These are phyloP conservation scores for Phytophthora europaea DNA, from an alignment of 352 stramenopile genomes.

Conservation along the genomic window DNA sequence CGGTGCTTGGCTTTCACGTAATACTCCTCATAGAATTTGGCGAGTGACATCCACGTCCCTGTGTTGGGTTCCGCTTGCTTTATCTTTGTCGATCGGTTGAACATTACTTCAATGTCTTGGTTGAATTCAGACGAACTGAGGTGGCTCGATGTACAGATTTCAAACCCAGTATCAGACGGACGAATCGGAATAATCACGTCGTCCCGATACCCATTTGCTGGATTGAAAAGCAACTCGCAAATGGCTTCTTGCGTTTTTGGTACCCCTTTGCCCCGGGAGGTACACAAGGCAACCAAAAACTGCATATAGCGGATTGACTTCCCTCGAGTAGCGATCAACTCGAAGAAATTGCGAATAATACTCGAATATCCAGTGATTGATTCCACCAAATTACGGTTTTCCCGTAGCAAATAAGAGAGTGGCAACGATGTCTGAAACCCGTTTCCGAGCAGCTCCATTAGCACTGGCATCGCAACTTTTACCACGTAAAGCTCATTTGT, in stretches of 20 bases:
- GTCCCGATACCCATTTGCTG: constrained; percentile 61
- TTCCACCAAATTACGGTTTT: constrained; percentile 79
- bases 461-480: constrained; percentile 61
- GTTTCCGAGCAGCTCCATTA: constrained; percentile 81
- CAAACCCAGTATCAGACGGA: constrained; percentile 53
- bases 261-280: constrained; percentile 61
- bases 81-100: constrained; percentile 26
- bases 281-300: constrained; percentile 78
- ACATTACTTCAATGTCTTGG: constrained; percentile 51
- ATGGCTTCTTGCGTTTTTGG: constrained; percentile 83
- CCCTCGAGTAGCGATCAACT: constrained; percentile 73
- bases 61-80: constrained; percentile 5
- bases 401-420: constrained; percentile 71
- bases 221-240: constrained; percentile 76
- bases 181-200: constrained; percentile 66
- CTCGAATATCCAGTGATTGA: constrained; percentile 71
- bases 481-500: constrained; percentile 70
- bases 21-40: constrained; percentile 74
- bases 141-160: constrained; percentile 52
- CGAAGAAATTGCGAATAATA: constrained; percentile 77
- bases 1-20: constrained; percentile 59
- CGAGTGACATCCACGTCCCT: constrained; percentile 56
- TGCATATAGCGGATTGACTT: constrained; percentile 83
- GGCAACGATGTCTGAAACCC: constrained; percentile 77
- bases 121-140: constrained; percentile 28